Conservation (phyloP, 352 stramenopile genomes). For the Phytophthora boehmeriae region DNA sequence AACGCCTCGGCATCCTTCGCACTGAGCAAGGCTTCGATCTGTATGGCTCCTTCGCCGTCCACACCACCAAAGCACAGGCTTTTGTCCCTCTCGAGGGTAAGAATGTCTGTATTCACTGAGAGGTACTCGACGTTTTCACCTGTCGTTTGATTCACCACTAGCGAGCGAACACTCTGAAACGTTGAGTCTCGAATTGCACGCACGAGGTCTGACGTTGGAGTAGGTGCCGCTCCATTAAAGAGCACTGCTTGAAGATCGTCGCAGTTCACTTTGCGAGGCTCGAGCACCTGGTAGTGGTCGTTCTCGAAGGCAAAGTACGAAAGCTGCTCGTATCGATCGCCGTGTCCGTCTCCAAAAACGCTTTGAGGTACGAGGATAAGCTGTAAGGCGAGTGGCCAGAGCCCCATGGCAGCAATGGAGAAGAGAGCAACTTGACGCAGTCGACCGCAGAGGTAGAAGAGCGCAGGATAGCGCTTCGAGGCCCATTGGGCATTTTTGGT, state of each 20-base stretch:
- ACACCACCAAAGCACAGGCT: conserved; percentile 44
- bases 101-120: conserved; percentile 27
- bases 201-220: conserved; percentile 28
- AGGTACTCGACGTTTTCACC: conserved; percentile 9
- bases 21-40: conserved; percentile 42
- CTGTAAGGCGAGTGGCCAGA: conserved; percentile 43
- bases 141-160: conserved; percentile 34
- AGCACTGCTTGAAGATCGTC: conserved; percentile 23
- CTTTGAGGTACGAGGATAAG: conserved; percentile 33
- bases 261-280: conserved; percentile 29
- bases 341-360: conserved; percentile 49
- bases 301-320: conserved; percentile 40
- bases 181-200: conserved; percentile 22
- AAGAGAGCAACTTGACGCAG: conserved; percentile 35
- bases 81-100: conserved; percentile 18
- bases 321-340: conserved; percentile 45
- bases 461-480: not conserved
- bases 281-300: conserved; percentile 45
- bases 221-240: conserved; percentile 15
- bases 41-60: conserved; percentile 34
- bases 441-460: conserved; percentile 18
- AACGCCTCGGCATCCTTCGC: conserved; percentile 24
- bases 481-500: not conserved
- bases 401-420: conserved; percentile 38
- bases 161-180: conserved; percentile 24